phyloP scores from a whole-genome alignment of 2,329 filamentous ascomycete species.

The Dothideomycetes sp. region DNA sequence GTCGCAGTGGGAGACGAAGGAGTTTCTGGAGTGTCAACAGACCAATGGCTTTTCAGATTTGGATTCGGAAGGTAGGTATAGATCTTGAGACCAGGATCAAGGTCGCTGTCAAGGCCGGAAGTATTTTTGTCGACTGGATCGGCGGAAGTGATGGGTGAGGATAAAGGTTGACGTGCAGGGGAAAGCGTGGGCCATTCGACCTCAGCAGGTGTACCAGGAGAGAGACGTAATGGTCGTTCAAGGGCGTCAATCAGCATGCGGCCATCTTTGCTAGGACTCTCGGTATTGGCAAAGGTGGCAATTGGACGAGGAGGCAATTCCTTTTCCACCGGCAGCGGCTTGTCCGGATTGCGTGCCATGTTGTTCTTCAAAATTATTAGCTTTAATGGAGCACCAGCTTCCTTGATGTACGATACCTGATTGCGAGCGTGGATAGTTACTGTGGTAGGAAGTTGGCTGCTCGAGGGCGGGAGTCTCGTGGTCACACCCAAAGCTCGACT shows the following conservation, averaged over 20 bases:
- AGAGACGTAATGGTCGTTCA: constrained; percentile 17
- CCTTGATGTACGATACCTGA: not conserved
- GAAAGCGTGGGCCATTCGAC: constrained; percentile 19
- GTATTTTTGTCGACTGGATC: too few species aligned
- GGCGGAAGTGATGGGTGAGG: not conserved
- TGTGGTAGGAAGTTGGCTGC: not conserved
- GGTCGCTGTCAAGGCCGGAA: not conserved
- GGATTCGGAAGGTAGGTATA: not conserved
- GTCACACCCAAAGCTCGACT: not conserved
- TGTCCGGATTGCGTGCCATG: not conserved
- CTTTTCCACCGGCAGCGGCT: constrained; percentile 19
- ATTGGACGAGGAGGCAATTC: constrained; percentile 28
- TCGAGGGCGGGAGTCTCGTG: not conserved
- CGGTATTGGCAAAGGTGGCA: constrained; percentile 18
- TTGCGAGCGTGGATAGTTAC: not conserved
- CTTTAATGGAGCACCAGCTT: too few species aligned
- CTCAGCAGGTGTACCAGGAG: constrained; percentile 11
- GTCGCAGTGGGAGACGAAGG: not conserved
- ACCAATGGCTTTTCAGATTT: not conserved
- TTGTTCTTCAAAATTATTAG: not conserved
- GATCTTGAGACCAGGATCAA: not conserved
- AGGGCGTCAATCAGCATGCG: constrained; percentile 29
- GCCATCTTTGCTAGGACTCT: constrained; percentile 24
- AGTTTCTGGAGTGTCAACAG: not conserved
- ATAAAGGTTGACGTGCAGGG: constrained; percentile 12